A percentile compares a stretch with the other conserved stretches of the same genome.
These are phyloP conservation scores for Tarenaya hassleriana DNA, from an alignment of 345 rosid genomes.

Conservation along the genomic window DNA sequence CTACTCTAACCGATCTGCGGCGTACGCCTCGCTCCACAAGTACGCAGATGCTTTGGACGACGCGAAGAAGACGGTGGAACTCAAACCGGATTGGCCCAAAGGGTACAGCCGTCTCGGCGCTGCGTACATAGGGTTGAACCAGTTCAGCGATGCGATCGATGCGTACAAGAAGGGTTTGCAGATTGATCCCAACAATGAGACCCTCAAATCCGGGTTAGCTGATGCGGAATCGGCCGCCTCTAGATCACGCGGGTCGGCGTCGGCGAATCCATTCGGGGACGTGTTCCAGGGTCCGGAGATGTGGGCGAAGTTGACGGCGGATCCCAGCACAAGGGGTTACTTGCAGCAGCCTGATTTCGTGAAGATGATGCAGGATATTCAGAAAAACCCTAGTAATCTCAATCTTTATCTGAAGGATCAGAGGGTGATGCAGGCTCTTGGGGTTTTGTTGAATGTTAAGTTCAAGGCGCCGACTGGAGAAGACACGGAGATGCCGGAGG, in stretches of 20 bases:
- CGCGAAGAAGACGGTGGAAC: slow-evolving; percentile 86
- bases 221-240: slow-evolving; percentile 55
- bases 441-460: slow-evolving; percentile 74
- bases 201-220: slow-evolving; percentile 67
- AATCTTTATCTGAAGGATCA: slow-evolving; percentile 78
- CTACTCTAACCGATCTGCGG: slow-evolving; percentile 90
- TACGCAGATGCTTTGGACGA: slow-evolving; percentile 66
- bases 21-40: slow-evolving; percentile 69
- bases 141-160: slow-evolving; percentile 44
- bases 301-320: slow-evolving; percentile 94
- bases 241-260: slow-evolving; percentile 33
- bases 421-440: slow-evolving; percentile 93
- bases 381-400: slow-evolving; percentile 66
- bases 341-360: slow-evolving; percentile 81
- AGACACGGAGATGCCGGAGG: slow-evolving; percentile 50
- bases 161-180: slow-evolving; percentile 78
- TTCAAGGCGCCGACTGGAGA: slow-evolving; percentile 39
- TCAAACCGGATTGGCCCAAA: slow-evolving; percentile 91
- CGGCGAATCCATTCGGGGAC: slow-evolving; percentile 55
- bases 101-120: slow-evolving; percentile 96
- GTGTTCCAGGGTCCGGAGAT: slow-evolving; percentile 78
- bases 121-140: slow-evolving; percentile 58
- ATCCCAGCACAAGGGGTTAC: slow-evolving; percentile 60
- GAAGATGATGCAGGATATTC: slow-evolving; percentile 83
- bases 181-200: slow-evolving; percentile 71